Conservation (phyloP, 495 filamentous ascomycete species). For the Podospora sp. region DNA sequence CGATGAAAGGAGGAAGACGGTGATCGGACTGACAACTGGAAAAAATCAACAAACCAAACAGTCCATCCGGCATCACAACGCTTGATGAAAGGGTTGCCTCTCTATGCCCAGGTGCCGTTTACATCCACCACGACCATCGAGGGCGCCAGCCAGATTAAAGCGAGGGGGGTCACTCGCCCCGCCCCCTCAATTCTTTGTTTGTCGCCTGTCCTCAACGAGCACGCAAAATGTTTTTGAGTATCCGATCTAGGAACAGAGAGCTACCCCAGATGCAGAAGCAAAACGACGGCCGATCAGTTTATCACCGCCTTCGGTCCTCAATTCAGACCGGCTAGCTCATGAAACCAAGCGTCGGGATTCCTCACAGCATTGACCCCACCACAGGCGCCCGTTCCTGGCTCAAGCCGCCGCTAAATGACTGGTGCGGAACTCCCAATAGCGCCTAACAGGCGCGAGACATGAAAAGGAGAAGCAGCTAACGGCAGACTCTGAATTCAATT, state of each 20-base stretch:
- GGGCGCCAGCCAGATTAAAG: not conserved
- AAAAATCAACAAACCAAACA: not conserved
- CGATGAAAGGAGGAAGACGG: not conserved
- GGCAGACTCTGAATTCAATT: constrained; percentile 12
- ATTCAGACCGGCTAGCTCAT: not conserved
- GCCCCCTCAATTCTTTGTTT: not conserved
- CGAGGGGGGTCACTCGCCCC: not conserved
- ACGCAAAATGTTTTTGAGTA: too few relatives aligned
- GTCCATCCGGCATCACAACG: not conserved
- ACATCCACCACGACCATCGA: not conserved
- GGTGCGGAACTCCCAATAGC: constrained; percentile 3
- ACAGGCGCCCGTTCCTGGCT: constrained; percentile 1
- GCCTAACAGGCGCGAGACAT: constrained; percentile 4
- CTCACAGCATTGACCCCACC: constrained; percentile 1
- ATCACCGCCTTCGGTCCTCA: not conserved
- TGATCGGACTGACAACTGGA: too few relatives aligned
- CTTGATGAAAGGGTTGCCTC: not conserved
- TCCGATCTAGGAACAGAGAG: too few relatives aligned
- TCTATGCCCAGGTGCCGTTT: not conserved
- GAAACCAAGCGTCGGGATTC: not conserved
- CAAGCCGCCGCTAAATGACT: not conserved
- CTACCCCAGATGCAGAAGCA: too few relatives aligned
- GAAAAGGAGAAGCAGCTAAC: constrained; percentile 2
- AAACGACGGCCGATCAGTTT: not conserved
- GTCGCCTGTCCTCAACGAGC: not conserved